Evolutionary conservation across 345 rosid genomes (phyloP), one percentile per base, ranked within the genome.

Genomic region (Zanthoxylum bungeanum): DNA sequence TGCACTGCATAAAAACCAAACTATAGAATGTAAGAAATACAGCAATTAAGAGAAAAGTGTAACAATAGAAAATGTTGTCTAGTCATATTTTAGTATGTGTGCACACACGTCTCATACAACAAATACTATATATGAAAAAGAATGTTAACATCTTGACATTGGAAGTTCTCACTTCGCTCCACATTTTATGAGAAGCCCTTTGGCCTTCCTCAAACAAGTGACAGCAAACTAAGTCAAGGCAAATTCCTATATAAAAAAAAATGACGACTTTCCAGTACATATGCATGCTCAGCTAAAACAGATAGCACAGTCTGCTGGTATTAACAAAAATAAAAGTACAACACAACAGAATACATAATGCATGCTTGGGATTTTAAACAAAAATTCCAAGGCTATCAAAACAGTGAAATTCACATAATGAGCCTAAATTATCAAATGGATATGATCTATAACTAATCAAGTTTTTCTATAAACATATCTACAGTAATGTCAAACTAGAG

Each of bases 1-100:
- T 69, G 99, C 99, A 86, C 98, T 96, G 85, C 57, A 68, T 39
- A 52, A 37, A 79, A 71, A 57, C 53, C 49, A 21, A 64, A 49
- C 12, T 28, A 58, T 1, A 73, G 9, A 75, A 59, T 28, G 25
- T 69, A 17, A 68, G 51, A 52, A 33, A 57, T 4, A 57, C 28
- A 42, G 17, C 39, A 56, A 17, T 14, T 0, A 39, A 55, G 4
- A 39, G 3, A 37, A 36, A 39, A 47, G 0, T 40, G 10, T 5
- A 14, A 12, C 1, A 12, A 3, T 5, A 57, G 1, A 42, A n/a
- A n/a, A 24, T 8, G 10, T n/a, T 11, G 33, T 47, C 66, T 30
- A 58, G 27, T 67, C 5, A 9, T 9, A 56, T 17, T 0, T 28
- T 4, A 39, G 17, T 10, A 36, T 17, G 27, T 25, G 5, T 22